Percentiles rank a stretch among this genome's conserved stretches.
Conservation (phyloP, 2,329 filamentous ascomycete genomes). For the Diaporthe aspalathi region DNA sequence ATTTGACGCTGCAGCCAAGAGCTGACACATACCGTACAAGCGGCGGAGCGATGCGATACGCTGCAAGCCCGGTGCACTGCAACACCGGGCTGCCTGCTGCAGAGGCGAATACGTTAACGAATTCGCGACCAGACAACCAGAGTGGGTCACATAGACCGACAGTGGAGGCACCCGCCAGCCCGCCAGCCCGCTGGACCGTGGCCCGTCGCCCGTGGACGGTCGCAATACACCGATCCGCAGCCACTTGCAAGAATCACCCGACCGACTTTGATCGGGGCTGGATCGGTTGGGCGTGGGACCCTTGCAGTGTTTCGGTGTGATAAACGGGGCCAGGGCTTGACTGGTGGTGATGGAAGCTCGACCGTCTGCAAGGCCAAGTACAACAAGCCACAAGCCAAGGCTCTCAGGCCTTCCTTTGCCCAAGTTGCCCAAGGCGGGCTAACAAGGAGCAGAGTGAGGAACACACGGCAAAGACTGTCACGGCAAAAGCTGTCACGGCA, state of each 20-base stretch:
- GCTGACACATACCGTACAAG: conserved; percentile 1
- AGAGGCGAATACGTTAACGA: conserved; percentile 27
- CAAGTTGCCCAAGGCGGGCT: not conserved
- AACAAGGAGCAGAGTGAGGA: not conserved
- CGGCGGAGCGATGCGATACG: conserved; percentile 5
- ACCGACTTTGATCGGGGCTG: conserved; percentile 23
- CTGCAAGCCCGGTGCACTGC: not conserved
- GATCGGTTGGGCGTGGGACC: conserved; percentile 26
- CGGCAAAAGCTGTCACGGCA: not conserved
- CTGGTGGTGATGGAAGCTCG: conserved; percentile 28
- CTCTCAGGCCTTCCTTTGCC: not conserved
- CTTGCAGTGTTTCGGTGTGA: conserved; percentile 19
- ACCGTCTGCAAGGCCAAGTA: conserved; percentile 25
- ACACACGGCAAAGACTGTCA: not conserved
- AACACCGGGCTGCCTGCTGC: not conserved
- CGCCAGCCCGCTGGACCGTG: too few species aligned
- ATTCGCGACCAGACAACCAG: conserved; percentile 12
- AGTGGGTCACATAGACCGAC: not conserved
- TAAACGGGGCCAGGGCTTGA: conserved; percentile 17
- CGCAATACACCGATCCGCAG: conserved; percentile 23
- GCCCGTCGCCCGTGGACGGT: not conserved
- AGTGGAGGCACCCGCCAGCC: conserved; percentile 8
- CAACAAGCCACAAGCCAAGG: not conserved
- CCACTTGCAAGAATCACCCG: conserved; percentile 24
- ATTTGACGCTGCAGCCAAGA: conserved; percentile 11